phyloP scores from a whole-genome alignment of 345 rosid genomes.

The Psidium friedrichsthalianum region DNA sequence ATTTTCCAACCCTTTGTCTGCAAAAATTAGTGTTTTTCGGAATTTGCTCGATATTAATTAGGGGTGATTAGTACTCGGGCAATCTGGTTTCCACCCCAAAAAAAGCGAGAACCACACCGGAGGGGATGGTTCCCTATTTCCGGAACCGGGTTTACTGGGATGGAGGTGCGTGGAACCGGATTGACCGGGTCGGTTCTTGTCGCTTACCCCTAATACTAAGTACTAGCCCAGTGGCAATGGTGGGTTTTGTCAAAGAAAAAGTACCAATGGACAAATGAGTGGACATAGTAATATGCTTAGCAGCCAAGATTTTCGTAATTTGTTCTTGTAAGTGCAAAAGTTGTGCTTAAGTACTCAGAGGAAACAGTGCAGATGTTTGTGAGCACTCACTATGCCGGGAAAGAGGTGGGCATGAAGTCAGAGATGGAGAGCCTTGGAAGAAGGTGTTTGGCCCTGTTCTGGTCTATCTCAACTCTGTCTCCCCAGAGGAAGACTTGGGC shows the following conservation, averaged over 20 bases:
- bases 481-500: background rate
- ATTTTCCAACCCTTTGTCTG: background rate
- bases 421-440: conserved; percentile 60
- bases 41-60: background rate
- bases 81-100: too few species aligned
- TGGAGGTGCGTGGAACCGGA: too few species aligned
- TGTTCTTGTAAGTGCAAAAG: background rate
- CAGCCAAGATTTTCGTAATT: background rate
- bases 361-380: conserved; percentile 62
- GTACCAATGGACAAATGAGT: background rate
- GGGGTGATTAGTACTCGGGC: too few species aligned
- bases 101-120: too few species aligned
- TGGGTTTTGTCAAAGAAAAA: background rate
- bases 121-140: too few species aligned
- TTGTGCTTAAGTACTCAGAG: background rate
- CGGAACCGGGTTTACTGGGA: too few species aligned
- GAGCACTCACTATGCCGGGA: conserved; percentile 69
- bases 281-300: background rate
- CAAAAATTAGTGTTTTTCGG: background rate
- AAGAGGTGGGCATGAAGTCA: conserved; percentile 34
- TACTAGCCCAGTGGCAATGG: background rate
- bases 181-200: too few species aligned
- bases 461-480: conserved; percentile 57
- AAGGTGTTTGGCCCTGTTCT: conserved; percentile 76
- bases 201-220: too few species aligned